phyloP scores from a whole-genome alignment of 345 rosid species.

The Laguncularia racemosa region DNA sequence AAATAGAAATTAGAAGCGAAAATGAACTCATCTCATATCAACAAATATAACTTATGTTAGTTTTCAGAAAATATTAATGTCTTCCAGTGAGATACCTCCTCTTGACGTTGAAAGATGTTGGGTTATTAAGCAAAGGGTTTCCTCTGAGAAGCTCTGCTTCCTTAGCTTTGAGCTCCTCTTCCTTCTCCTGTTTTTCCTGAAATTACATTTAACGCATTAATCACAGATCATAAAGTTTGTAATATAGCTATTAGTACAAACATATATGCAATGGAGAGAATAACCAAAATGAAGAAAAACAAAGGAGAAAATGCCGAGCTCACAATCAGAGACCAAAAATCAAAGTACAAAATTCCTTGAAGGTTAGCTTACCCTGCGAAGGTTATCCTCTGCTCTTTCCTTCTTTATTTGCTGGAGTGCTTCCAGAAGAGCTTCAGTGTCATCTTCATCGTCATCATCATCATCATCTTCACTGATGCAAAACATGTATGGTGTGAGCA shows the following conservation, averaged over 20 bases:
- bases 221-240: neutral
- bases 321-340: too few species aligned
- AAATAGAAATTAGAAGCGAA: neutral
- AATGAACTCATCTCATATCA: neutral
- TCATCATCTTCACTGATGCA: constrained; percentile 26
- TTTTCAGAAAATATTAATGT: neutral
- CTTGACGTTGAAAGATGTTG: constrained; percentile 69
- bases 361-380: constrained; percentile 44
- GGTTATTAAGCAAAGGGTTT: constrained; percentile 75
- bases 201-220: neutral
- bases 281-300: too few species aligned
- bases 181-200: constrained; percentile 67
- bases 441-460: constrained; percentile 67
- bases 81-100: constrained; percentile 47
- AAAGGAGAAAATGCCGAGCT: too few species aligned
- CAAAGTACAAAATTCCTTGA: too few species aligned
- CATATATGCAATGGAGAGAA: neutral
- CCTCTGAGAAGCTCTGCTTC: constrained; percentile 92
- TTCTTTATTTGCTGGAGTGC: constrained; percentile 96
- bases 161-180: constrained; percentile 78
- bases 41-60: neutral
- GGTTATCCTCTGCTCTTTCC: constrained; percentile 90
- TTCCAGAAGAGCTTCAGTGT: constrained; percentile 84
- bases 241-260: too few species aligned
- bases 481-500: neutral